phyloP scores from a whole-genome alignment of 305 asterid species.

The Ruellia speciosa region DNA sequence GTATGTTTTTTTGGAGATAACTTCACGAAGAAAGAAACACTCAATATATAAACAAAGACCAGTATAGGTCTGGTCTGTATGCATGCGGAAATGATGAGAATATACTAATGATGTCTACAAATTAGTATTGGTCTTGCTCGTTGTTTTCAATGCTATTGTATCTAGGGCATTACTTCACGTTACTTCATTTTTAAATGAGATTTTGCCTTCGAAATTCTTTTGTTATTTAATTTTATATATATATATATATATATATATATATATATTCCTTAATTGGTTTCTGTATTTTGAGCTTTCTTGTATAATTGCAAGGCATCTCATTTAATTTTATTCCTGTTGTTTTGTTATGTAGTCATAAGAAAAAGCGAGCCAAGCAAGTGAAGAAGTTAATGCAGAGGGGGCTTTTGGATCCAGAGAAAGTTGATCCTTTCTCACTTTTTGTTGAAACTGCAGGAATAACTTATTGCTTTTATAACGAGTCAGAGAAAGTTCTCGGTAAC shows the following conservation, averaged over 20 bases:
- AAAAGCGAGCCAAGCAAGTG: conserved; percentile 70
- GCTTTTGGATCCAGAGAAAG: conserved; percentile 58
- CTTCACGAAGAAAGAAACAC: too few species aligned
- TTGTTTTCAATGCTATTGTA: too few species aligned
- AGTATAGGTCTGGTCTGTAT: too few species aligned
- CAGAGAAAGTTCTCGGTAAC: conserved; percentile 86
- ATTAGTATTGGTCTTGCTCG: too few species aligned
- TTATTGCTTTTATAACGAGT: conserved; percentile 74
- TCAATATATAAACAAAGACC: too few species aligned
- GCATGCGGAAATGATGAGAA: too few species aligned
- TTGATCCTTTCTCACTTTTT: conserved; percentile 65
- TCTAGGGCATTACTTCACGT: too few species aligned
- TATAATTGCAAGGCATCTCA: not conserved
- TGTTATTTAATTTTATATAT: conserved; percentile 1
- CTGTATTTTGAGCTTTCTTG: conserved; percentile 5
- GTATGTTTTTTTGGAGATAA: too few species aligned
- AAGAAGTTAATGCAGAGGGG: conserved; percentile 60
- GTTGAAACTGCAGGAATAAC: conserved; percentile 62
- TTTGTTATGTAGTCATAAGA: conserved; percentile 44
- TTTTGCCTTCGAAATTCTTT: not conserved
- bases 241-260: conserved; percentile 1
- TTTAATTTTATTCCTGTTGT: conserved; percentile 10
- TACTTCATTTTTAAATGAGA: too few species aligned
- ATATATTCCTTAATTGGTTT: conserved; percentile 1
- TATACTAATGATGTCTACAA: too few species aligned